Evolutionary conservation across 345 rosid species (phyloP).

Genomic region (Eucalyptus fibrosa): DNA sequence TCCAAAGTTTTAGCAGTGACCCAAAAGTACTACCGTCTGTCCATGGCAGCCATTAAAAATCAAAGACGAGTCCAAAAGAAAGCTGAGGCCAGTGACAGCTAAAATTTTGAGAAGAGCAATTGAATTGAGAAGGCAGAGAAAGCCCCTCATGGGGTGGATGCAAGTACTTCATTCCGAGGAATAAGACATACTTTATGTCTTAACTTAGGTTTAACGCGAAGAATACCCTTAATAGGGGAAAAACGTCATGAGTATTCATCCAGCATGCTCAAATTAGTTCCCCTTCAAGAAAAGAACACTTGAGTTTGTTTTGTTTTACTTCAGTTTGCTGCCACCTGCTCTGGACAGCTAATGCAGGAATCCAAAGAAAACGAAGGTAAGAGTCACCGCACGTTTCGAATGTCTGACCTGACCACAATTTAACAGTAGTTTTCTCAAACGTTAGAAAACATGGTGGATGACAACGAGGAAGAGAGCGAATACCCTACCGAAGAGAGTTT

Average conservation of each 20-base stretch:
- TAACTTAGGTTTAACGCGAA: not conserved
- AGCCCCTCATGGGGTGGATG: not conserved
- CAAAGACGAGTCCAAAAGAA: not conserved
- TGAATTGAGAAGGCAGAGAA: not conserved
- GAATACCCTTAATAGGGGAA: not conserved
- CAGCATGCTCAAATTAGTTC: not conserved
- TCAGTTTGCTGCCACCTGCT: not conserved
- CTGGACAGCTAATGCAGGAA: not conserved
- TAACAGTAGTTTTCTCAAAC: not conserved
- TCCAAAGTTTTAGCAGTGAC: not conserved
- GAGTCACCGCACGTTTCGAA: not conserved
- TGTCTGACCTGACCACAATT: not conserved
- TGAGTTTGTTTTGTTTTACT: not conserved
- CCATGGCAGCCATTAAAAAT: not conserved
- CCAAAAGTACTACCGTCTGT: not conserved
- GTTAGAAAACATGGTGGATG: not conserved
- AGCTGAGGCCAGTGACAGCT: not conserved
- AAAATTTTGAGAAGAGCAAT: not conserved
- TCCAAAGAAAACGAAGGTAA: not conserved
- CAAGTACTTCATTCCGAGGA: not conserved
- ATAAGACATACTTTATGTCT: not conserved
- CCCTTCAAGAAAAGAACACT: not conserved
- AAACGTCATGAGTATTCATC: not conserved
- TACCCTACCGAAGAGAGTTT: not conserved
- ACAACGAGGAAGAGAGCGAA: not conserved